A percentile compares a stretch with the other conserved stretches of the same genome.
These are phyloP conservation scores for Sanghuangporus weigelae DNA, from an alignment of 1,284 basidiomycete genomes.

Conservation along the genomic window DNA sequence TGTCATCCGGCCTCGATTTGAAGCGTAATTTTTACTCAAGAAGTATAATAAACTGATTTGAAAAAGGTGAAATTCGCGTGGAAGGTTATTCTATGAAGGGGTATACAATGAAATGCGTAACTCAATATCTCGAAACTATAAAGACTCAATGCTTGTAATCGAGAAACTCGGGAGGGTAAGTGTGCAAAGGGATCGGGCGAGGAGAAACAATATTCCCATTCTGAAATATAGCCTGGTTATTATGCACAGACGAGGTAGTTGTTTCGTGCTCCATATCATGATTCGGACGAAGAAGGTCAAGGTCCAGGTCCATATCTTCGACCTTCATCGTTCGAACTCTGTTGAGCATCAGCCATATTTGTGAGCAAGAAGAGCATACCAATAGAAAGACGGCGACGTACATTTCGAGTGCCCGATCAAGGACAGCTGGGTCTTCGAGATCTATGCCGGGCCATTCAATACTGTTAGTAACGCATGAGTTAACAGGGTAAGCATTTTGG, in stretches of 20 bases:
- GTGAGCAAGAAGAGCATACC: not conserved
- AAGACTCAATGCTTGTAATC: not conserved
- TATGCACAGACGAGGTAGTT: not conserved
- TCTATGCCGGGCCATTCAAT: not conserved
- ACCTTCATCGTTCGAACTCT: not conserved
- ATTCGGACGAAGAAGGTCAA: not conserved
- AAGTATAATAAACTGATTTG: too few species aligned
- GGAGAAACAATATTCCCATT: not conserved
- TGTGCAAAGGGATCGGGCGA: not conserved
- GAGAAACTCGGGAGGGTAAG: not conserved
- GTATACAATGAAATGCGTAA: too few species aligned
- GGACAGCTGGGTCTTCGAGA: not conserved
- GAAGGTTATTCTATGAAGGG: too few species aligned
- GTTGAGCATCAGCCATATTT: not conserved
- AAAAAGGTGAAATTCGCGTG: too few species aligned
- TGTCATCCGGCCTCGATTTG: too few species aligned
- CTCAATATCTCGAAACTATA: too few species aligned
- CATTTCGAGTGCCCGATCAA: not conserved
- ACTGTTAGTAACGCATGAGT: not conserved
- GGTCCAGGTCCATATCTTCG: not conserved
- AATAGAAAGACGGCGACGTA: not conserved
- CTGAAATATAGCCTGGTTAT: not conserved
- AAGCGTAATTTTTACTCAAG: too few species aligned
- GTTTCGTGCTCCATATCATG: not conserved
- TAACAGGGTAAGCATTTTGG: too few species aligned